These are phyloP conservation scores for Rubroshorea leprosula DNA, from an alignment of 345 rosid genomes.

Conservation along the genomic window DNA sequence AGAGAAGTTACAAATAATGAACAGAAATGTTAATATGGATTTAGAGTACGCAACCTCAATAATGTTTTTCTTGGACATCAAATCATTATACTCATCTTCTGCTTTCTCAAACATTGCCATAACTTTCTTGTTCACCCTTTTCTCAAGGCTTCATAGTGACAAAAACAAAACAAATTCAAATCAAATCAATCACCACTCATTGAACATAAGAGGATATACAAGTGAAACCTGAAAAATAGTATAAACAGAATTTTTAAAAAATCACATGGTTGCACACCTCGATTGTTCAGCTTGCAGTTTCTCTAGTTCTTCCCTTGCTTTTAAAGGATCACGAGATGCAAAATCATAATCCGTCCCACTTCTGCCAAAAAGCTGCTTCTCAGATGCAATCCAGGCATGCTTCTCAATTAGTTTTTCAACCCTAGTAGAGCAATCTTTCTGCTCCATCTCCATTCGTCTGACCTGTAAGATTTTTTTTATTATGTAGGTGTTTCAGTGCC, in stretches of 20 bases:
- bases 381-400: slow-evolving; percentile 93
- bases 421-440: slow-evolving; percentile 71
- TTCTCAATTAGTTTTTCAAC: slow-evolving; percentile 89
- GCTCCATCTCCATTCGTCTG: slow-evolving; percentile 80
- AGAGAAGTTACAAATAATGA: slow-evolving; percentile 9
- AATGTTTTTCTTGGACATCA: slow-evolving; percentile 77
- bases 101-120: slow-evolving; percentile 99
- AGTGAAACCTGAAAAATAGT: slow-evolving; percentile 4
- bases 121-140: slow-evolving; percentile 96
- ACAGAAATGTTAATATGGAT: slow-evolving; percentile 12
- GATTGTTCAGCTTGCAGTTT: slow-evolving; percentile 84
- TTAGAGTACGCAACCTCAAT: slow-evolving; percentile 62
- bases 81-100: slow-evolving; percentile 87
- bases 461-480: slow-evolving; percentile 34
- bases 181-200: slow-evolving; percentile 10
- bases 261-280: slow-evolving; percentile 35
- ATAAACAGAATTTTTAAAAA: neutral
- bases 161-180: slow-evolving; percentile 13
- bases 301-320: slow-evolving; percentile 81
- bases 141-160: slow-evolving; percentile 56
- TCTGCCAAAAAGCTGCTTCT: slow-evolving; percentile 90
- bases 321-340: slow-evolving; percentile 54
- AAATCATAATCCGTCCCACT: slow-evolving; percentile 96
- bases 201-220: neutral
- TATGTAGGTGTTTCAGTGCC: neutral